Evolutionary conservation across 179 eudicot genomes (phyloP).

Genomic region (Patellifolia procumbens): DNA sequence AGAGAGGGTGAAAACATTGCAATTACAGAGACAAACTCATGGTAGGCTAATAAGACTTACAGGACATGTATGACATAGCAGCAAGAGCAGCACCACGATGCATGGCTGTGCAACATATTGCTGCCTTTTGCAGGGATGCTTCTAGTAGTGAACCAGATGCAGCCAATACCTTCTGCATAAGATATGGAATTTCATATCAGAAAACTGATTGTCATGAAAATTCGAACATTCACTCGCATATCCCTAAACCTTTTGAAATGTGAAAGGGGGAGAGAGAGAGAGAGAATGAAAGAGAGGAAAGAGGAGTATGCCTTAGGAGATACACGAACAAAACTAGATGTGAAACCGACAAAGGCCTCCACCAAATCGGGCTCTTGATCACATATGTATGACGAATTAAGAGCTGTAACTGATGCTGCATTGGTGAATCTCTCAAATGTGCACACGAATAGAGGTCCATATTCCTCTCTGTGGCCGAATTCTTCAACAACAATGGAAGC

Average conservation of each 20-base stretch:
- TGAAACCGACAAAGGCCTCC: constrained; percentile 84
- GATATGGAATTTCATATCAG: constrained; percentile 12
- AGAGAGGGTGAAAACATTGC: neutral
- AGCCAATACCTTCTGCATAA: constrained; percentile 72
- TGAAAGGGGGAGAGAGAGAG: neutral
- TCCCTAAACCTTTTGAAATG: neutral
- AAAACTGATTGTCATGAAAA: neutral
- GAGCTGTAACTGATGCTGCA: constrained; percentile 80
- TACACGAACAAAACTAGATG: constrained; percentile 73
- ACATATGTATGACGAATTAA: constrained; percentile 91
- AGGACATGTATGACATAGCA: constrained; percentile 93
- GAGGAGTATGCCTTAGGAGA: constrained; percentile 62
- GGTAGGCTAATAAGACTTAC: constrained; percentile 46
- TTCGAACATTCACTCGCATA: neutral
- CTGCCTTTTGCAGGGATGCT: constrained; percentile 89
- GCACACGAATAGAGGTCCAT: constrained; percentile 74
- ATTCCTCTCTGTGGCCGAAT: constrained; percentile 82
- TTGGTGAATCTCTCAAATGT: constrained; percentile 79
- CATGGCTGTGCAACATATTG: constrained; percentile 97
- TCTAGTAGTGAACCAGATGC: constrained; percentile 82
- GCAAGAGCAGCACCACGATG: constrained; percentile 99
- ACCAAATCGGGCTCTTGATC: constrained; percentile 97
- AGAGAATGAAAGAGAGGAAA: neutral
- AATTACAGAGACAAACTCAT: neutral
- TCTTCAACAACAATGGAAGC: constrained; percentile 87